Evolutionary conservation across 805 yeast species (phyloP).

Genomic region (Lipomyces spencermartinsiae): DNA sequence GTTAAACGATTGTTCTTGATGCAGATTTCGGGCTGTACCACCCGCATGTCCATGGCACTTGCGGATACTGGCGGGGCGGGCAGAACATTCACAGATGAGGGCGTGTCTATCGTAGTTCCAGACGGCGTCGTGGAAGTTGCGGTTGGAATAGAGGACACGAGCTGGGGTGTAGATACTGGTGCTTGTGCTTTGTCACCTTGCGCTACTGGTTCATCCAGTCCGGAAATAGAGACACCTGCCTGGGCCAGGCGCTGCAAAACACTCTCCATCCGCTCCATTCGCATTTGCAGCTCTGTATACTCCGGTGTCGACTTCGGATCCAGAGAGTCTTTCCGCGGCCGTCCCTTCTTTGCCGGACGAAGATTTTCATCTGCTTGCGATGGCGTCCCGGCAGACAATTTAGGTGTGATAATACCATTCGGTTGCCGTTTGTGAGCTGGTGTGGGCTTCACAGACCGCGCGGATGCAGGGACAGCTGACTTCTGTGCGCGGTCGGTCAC

Average conservation of each 20-base stretch:
- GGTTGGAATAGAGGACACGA: neutral
- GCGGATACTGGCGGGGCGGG: slow-evolving; percentile 12
- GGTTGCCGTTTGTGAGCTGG: neutral
- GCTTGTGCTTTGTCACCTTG: neutral
- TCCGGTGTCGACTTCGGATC: slow-evolving; percentile 16
- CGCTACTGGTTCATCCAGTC: neutral
- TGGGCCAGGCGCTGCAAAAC: slow-evolving; percentile 19
- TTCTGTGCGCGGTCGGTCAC: neutral
- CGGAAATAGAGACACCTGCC: slow-evolving; percentile 16
- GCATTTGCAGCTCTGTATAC: slow-evolving; percentile 21
- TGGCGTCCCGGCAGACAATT: neutral
- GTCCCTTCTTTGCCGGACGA: neutral
- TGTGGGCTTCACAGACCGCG: neutral
- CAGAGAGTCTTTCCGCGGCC: neutral
- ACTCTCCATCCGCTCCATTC: slow-evolving; percentile 32
- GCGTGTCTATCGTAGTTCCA: slow-evolving; percentile 3
- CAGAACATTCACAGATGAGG: neutral
- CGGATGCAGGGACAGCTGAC: neutral
- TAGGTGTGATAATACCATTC: neutral
- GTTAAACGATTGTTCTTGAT: slow-evolving; percentile 29
- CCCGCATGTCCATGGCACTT: slow-evolving; percentile 20
- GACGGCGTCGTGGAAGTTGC: neutral
- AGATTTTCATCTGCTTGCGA: neutral
- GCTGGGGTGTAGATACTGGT: slow-evolving; percentile 5
- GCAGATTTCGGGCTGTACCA: slow-evolving; percentile 27